Evolutionary conservation across 345 rosid genomes (phyloP), one percentile per base, ranked within the genome.

Genomic region (Durio zibethinus): DNA sequence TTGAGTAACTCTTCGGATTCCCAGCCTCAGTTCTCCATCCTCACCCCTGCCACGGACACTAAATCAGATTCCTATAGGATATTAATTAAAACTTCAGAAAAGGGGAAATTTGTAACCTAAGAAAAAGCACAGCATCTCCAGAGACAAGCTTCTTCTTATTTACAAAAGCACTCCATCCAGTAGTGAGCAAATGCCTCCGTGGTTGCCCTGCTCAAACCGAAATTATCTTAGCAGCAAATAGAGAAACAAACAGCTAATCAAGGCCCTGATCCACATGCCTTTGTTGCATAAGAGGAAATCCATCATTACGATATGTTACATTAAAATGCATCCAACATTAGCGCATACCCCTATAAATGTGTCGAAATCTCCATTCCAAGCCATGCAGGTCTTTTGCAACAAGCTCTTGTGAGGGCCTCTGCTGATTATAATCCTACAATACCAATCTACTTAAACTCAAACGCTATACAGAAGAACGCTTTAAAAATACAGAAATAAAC

Each of bases 121-220:
- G 94, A 82, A 97, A 97, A 68, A 97, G 97, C 74, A 97, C 97
- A 54, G 98, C 99, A 87, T 97, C 99, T 79, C 99, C 99, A 20
- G 98, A 92, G 57, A 97, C 96, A 66, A 97, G 97, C 81, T 94
- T 94, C 91, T 97, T 97, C 92, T 88, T 92, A 82, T 97, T 97
- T 5, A 97, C 98, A 82, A 97, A 97, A 25, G 94, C 95, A 84
- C 97, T 97, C 99, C 99, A 97, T 54, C 99, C 99, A 8, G 98
- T 97, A 7, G 99, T 97, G 18, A 97, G 97, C 92, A 97, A 86
- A 84, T 97, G 99, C 86, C 99, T 89, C 78, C 98, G 90, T 20
- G 99, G 99, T 85, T 94, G 99, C 36, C 99, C 99, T 96, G 83
- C 21, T 62, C 78, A 56, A 70, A 66, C 53, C 53, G 20, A 67